These are phyloP conservation scores for Phytophthora nicotianae DNA, from an alignment of 352 stramenopile species.

Conservation along the genomic window DNA sequence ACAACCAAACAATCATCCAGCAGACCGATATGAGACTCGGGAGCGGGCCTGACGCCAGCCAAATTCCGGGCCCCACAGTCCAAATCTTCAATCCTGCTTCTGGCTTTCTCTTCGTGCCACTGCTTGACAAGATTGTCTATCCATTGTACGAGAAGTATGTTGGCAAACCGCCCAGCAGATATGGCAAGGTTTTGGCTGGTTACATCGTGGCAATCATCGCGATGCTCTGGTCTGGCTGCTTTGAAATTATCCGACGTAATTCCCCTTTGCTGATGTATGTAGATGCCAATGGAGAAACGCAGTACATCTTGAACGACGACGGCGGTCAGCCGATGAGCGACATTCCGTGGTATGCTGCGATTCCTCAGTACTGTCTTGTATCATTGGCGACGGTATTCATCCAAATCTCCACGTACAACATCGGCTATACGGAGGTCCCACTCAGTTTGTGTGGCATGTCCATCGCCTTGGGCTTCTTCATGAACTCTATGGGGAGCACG, in stretches of 20 bases:
- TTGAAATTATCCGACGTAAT: constrained; percentile 57
- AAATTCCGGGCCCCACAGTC: constrained; percentile 57
- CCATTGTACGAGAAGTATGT: constrained; percentile 38
- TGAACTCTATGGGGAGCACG: constrained; percentile 30
- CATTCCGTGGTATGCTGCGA: constrained; percentile 24
- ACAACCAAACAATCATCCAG: constrained; percentile 73
- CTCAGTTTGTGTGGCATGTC: constrained; percentile 27
- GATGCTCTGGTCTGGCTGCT: constrained; percentile 46
- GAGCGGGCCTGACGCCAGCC: constrained; percentile 38
- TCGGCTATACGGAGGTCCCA: constrained; percentile 26
- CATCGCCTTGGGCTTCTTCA: constrained; percentile 29
- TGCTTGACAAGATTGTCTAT: constrained; percentile 46
- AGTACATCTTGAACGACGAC: constrained; percentile 32
- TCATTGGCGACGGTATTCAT: constrained; percentile 28
- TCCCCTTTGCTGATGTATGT: constrained; percentile 24
- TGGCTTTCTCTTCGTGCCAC: constrained; percentile 42
- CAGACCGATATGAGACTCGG: constrained; percentile 61
- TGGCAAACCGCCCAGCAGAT: constrained; percentile 32
- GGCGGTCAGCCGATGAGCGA: constrained; percentile 24
- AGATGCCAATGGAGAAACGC: constrained; percentile 21
- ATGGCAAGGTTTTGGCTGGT: constrained; percentile 33
- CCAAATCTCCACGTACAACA: constrained; percentile 33
- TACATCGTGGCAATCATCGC: constrained; percentile 31
- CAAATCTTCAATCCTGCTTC: constrained; percentile 52
- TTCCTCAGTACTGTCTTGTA: constrained; percentile 27